Percentiles rank a stretch among this genome's conserved stretches.
Evolutionary conservation across 495 filamentous ascomycete species (phyloP).

Genomic region (Hyphodiscus hymeniophilus): DNA sequence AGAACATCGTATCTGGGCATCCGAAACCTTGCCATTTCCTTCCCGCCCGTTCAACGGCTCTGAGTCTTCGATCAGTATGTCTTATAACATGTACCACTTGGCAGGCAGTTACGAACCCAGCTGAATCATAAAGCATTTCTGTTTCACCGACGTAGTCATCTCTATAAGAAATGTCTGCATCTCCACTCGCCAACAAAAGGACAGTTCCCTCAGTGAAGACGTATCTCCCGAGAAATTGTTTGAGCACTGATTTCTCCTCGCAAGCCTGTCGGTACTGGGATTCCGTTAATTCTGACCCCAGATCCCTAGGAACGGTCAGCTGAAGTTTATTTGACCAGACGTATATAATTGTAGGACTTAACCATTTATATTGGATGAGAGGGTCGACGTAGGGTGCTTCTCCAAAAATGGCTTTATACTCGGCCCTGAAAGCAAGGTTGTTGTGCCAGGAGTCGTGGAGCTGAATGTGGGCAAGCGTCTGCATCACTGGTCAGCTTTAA

Average conservation of each 20-base stretch:
- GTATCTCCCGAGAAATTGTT: slow-evolving; percentile 12
- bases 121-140: no score
- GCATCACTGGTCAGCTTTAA: background rate
- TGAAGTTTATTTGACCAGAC: background rate
- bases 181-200: slow-evolving; percentile 15
- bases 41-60: background rate
- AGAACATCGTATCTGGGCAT: slow-evolving; percentile 8
- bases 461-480: slow-evolving; percentile 11
- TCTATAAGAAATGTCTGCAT: slow-evolving; percentile 5
- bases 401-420: slow-evolving; percentile 10
- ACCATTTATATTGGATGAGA: slow-evolving; percentile 17
- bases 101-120: slow-evolving; percentile 6
- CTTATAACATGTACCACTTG: background rate
- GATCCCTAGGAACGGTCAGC: background rate
- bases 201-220: slow-evolving; percentile 13
- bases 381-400: slow-evolving; percentile 14
- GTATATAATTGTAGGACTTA: background rate
- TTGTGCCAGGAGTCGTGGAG: slow-evolving; percentile 16
- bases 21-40: slow-evolving; percentile 15
- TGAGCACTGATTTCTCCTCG: slow-evolving; percentile 11
- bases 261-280: background rate
- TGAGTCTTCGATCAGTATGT: background rate
- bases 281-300: slow-evolving; percentile 12
- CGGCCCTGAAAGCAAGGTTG: slow-evolving; percentile 6
- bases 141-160: background rate